Evolutionary conservation across 371 early-diverging fungal species (phyloP), one percentile per base, ranked within the genome.

Genomic region (Smittium culicis): DNA sequence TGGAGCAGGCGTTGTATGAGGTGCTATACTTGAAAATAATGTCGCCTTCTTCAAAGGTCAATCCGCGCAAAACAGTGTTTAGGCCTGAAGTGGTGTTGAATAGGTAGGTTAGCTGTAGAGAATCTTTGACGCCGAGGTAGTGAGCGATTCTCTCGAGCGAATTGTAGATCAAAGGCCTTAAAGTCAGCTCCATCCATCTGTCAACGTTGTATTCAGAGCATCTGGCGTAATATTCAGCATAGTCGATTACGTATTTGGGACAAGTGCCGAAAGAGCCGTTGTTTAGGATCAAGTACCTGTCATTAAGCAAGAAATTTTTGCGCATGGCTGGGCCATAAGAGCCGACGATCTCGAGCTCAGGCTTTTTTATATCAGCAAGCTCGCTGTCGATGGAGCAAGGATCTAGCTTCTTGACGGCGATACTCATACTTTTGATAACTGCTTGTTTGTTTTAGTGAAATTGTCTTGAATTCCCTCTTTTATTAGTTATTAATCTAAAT

Each of bases 131-230:
- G 27, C 60, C 60, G 8, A 60, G 8, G 8, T 14, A 8, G 27
- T 27, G 60, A 16, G 60, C 60, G 8, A 60, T 25, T 60, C 60
- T 60, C 8, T 27, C 32, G 16, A 60, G 25, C 11, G 14, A 29
- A 25, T 60, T 8, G 8, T 27, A 16, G 14, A 60, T 14, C 11
- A 60, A 25, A 27, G 8, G 14, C 32, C 60, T 5, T 11, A 60
- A 29, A 11, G 27, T 8, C 27, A 14, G 27, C 27, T 32, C 8
- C 60, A 60, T 60, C 27, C 27, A 60, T 32, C 11, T 27, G 60
- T 60, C 60, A 14, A 32, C 29, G 60, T 60, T 60, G 32, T 60
- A 60, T 25, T 60, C 60, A 8, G 60, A 27, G 25, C 60, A 60
- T 8, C 25, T 8, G 27, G 60, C 60, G 25, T 14, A 25, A 32